Evolutionary conservation across 73 alveolate genomes (phyloP).

Genomic region (Paramecium biaurelia): DNA sequence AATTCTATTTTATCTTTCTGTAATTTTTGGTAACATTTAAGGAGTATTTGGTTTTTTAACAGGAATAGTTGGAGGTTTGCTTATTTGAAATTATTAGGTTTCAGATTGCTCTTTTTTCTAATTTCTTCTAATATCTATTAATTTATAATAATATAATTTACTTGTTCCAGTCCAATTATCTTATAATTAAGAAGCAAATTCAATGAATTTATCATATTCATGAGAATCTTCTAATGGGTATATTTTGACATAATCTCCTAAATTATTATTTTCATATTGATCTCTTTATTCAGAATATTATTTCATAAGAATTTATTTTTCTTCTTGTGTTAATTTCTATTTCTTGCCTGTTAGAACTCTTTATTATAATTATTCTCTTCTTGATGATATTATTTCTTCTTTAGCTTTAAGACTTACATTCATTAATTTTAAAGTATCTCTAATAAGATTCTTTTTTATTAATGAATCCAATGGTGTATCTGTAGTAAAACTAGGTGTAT

Average conservation of each 20-base stretch:
- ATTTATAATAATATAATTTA: neutral
- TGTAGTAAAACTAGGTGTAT: conserved; percentile 62
- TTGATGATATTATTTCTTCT: conserved; percentile 32
- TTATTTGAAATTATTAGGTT: neutral
- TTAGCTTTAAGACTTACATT: conserved; percentile 44
- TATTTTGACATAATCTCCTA: conserved; percentile 66
- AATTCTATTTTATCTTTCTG: neutral
- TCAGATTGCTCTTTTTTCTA: neutral
- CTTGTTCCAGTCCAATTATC: conserved; percentile 66
- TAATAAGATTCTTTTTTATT: conserved; percentile 46
- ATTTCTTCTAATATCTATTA: neutral
- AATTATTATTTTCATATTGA: conserved; percentile 55
- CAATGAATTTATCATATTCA: conserved; percentile 2
- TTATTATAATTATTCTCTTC: conserved; percentile 47
- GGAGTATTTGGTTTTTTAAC: conserved; percentile 1
- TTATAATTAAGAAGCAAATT: conserved; percentile 28
- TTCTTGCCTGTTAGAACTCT: conserved; percentile 63
- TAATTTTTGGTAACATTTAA: neutral
- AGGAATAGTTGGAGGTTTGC: neutral
- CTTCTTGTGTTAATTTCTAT: conserved; percentile 27
- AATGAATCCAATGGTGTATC: conserved; percentile 61
- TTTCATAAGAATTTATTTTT: neutral
- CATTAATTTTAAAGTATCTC: conserved; percentile 60
- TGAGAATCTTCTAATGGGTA: conserved; percentile 59
- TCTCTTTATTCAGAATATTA: conserved; percentile 55